These are phyloP conservation scores for Xylariaceae sp. DNA, from an alignment of 2,329 filamentous ascomycete species.

Conservation along the genomic window DNA sequence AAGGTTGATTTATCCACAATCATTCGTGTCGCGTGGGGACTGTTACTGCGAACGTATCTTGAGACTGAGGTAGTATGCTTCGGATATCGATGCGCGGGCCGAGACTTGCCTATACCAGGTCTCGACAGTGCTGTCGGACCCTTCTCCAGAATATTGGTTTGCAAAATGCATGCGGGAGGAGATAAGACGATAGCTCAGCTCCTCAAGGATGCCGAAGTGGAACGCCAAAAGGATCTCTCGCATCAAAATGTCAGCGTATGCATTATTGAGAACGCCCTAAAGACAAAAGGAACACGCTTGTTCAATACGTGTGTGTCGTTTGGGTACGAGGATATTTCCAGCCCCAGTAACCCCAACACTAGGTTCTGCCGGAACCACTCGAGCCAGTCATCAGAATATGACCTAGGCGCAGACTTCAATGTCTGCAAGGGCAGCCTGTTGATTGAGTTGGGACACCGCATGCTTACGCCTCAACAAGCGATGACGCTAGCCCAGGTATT, in stretches of 20 bases:
- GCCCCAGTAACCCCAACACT: conserved; percentile 25
- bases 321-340: conserved; percentile 34
- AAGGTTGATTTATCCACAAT: conserved; percentile 46
- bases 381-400: conserved; percentile 43
- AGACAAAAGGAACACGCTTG: conserved; percentile 37
- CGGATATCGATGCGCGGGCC: conserved; percentile 46
- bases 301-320: conserved; percentile 52
- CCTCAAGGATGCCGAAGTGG: conserved; percentile 23
- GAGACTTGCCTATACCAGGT: conserved; percentile 40
- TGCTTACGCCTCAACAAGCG: conserved; percentile 41
- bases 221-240: conserved; percentile 27
- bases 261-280: conserved; percentile 45
- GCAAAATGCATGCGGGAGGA: conserved; percentile 18
- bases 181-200: conserved; percentile 23
- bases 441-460: conserved; percentile 42
- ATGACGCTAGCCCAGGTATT: conserved; percentile 50
- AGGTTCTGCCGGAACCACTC: conserved; percentile 36
- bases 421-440: conserved; percentile 40
- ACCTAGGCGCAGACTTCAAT: conserved; percentile 43
- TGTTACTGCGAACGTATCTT: conserved; percentile 53
- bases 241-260: conserved; percentile 45
- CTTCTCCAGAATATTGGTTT: conserved; percentile 35
- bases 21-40: conserved; percentile 56
- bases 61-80: conserved; percentile 52
- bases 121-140: conserved; percentile 43